Conservation (phyloP, 2,329 filamentous ascomycete species). For the Aureobasidium sp. region DNA sequence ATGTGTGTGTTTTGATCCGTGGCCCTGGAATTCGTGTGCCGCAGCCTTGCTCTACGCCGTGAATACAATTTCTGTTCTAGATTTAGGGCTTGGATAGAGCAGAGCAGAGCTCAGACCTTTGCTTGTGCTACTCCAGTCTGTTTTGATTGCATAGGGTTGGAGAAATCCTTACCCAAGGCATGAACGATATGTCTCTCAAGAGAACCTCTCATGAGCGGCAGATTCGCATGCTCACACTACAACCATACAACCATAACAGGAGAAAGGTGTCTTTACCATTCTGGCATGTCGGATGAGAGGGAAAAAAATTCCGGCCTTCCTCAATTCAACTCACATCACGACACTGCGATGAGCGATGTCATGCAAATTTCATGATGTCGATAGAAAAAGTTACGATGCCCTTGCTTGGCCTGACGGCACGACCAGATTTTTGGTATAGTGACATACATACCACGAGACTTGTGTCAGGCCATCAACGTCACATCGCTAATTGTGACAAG, state of each 20-base stretch:
- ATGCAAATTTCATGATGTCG: background rate
- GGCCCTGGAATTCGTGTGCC: background rate
- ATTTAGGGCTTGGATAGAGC: too few species aligned
- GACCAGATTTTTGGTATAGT: background rate
- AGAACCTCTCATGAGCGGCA: background rate
- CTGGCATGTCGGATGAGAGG: background rate
- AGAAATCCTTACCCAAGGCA: too few species aligned
- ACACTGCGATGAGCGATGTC: background rate
- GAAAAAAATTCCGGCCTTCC: background rate
- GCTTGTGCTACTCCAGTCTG: background rate
- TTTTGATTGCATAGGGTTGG: background rate
- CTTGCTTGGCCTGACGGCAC: background rate
- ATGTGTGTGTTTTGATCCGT: conserved; percentile 4
- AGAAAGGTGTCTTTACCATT: background rate
- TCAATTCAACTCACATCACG: background rate
- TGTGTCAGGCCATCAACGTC: background rate
- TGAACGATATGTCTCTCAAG: too few species aligned
- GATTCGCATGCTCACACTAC: background rate
- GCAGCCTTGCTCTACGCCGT: background rate
- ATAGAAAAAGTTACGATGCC: background rate
- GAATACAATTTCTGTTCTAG: background rate
- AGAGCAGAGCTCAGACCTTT: background rate
- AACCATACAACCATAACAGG: background rate
- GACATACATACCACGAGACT: background rate
- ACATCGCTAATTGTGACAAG: background rate